Evolutionary conservation across 352 stramenopile species (phyloP).

Genomic region (Pythium folliculosum): DNA sequence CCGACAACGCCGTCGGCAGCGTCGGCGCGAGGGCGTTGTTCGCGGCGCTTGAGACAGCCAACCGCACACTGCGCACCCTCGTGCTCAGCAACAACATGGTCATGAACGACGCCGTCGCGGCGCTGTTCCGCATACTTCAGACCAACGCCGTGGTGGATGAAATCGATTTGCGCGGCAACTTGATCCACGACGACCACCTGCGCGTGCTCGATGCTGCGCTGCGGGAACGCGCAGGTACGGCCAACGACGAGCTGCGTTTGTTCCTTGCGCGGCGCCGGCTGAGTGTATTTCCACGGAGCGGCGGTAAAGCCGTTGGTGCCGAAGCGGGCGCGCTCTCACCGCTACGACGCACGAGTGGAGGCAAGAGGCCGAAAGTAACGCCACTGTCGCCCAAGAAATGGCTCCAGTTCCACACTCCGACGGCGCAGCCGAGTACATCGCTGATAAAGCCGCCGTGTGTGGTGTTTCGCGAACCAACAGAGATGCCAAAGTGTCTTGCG

Average conservation of each 20-base stretch:
- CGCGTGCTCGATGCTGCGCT: constrained; percentile 27
- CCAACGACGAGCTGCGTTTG: constrained; percentile 45
- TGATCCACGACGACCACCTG: constrained; percentile 51
- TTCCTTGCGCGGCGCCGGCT: constrained; percentile 53
- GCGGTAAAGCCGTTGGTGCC: background rate
- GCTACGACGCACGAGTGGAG: constrained; percentile 1
- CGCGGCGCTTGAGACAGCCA: constrained; percentile 33
- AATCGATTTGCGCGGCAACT: constrained; percentile 58
- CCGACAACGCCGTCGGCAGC: constrained; percentile 61
- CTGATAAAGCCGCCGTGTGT: constrained; percentile 26
- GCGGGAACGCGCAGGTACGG: constrained; percentile 33
- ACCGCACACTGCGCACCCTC: constrained; percentile 46
- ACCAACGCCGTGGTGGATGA: constrained; percentile 41
- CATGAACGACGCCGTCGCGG: constrained; percentile 47
- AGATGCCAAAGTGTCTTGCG: background rate
- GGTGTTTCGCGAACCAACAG: constrained; percentile 9
- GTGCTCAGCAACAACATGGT: constrained; percentile 67
- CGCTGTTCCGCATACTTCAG: constrained; percentile 37
- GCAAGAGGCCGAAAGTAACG: constrained; percentile 14
- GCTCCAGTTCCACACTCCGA: constrained; percentile 30
- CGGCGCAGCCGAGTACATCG: background rate
- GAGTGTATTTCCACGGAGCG: background rate
- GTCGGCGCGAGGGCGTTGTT: constrained; percentile 53
- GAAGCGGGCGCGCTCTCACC: constrained; percentile 4
- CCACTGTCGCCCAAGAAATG: constrained; percentile 57